These are phyloP conservation scores for Udeniomyces megalosporus DNA, from an alignment of 768 basidiomycete genomes.

Conservation along the genomic window DNA sequence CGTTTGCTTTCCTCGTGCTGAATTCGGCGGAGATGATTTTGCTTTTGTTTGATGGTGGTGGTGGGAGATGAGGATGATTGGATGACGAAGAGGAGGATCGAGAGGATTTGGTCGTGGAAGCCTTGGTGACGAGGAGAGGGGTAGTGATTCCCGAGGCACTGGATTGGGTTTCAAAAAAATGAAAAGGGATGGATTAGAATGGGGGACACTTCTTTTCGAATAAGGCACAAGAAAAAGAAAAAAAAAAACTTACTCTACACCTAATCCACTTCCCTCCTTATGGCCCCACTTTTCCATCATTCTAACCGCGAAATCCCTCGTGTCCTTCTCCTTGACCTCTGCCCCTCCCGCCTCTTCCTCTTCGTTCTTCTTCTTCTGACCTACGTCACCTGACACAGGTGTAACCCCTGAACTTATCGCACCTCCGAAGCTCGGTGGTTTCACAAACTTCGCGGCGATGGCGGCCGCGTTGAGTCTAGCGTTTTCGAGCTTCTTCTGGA, in stretches of 20 bases:
- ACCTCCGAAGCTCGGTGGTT: slow-evolving; percentile 11
- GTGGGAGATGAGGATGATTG: neutral
- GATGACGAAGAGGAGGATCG: neutral
- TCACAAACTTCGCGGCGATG: slow-evolving; percentile 48
- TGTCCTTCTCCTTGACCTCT: slow-evolving; percentile 1
- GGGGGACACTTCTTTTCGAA: neutral
- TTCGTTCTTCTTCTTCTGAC: neutral
- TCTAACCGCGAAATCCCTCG: slow-evolving; percentile 5
- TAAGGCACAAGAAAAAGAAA: neutral
- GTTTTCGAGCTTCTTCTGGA: slow-evolving; percentile 3
- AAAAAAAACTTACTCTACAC: slow-evolving; percentile 39
- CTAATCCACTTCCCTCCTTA: slow-evolving; percentile 82
- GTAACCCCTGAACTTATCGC: neutral
- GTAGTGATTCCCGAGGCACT: slow-evolving; percentile 2
- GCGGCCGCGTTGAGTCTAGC: slow-evolving; percentile 44
- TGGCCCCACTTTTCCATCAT: slow-evolving; percentile 73
- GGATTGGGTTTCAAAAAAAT: neutral
- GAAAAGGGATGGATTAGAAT: neutral
- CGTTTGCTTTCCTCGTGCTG: slow-evolving; percentile 23
- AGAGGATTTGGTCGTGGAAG: neutral
- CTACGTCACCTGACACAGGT: neutral
- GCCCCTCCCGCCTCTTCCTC: neutral
- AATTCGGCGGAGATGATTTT: slow-evolving; percentile 23
- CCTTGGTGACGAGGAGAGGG: neutral
- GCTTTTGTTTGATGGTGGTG: slow-evolving; percentile 49